phyloP scores from a whole-genome alignment of 2,329 filamentous ascomycete species.

The Cladophialophora yegresii region DNA sequence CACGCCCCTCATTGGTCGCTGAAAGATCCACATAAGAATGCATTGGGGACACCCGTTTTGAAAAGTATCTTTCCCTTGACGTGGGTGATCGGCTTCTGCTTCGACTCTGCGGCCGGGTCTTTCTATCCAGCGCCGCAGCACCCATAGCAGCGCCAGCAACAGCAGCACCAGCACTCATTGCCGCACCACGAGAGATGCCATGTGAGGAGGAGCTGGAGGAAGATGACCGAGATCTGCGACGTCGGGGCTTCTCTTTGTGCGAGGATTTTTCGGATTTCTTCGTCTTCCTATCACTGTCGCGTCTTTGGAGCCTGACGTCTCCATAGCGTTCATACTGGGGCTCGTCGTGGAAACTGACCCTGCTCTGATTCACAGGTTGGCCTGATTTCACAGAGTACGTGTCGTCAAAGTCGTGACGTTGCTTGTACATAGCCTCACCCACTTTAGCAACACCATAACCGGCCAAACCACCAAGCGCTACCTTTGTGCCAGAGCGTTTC shows the following conservation, averaged over 20 bases:
- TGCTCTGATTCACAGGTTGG: slow-evolving; percentile 42
- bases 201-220: slow-evolving; percentile 20
- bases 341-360: slow-evolving; percentile 36
- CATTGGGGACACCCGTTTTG: slow-evolving; percentile 55
- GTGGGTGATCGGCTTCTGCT: slow-evolving; percentile 44
- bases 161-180: slow-evolving; percentile 42
- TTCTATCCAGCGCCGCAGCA: slow-evolving; percentile 33
- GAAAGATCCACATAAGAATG: slow-evolving; percentile 69
- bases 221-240: slow-evolving; percentile 31
- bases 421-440: slow-evolving; percentile 56
- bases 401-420: slow-evolving; percentile 59
- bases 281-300: slow-evolving; percentile 38
- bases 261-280: slow-evolving; percentile 7
- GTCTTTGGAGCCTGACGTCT: slow-evolving; percentile 38
- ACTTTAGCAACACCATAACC: slow-evolving; percentile 56
- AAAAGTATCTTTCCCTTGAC: slow-evolving; percentile 36
- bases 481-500: slow-evolving; percentile 53
- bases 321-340: slow-evolving; percentile 49
- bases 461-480: slow-evolving; percentile 56
- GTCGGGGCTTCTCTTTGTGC: slow-evolving; percentile 7
- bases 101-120: slow-evolving; percentile 38
- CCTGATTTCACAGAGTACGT: slow-evolving; percentile 62
- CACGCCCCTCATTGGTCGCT: slow-evolving; percentile 53
- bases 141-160: slow-evolving; percentile 46
- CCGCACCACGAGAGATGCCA: slow-evolving; percentile 31